Conservation (phyloP, 495 filamentous ascomycete species). For the Durotheca rogersii region DNA sequence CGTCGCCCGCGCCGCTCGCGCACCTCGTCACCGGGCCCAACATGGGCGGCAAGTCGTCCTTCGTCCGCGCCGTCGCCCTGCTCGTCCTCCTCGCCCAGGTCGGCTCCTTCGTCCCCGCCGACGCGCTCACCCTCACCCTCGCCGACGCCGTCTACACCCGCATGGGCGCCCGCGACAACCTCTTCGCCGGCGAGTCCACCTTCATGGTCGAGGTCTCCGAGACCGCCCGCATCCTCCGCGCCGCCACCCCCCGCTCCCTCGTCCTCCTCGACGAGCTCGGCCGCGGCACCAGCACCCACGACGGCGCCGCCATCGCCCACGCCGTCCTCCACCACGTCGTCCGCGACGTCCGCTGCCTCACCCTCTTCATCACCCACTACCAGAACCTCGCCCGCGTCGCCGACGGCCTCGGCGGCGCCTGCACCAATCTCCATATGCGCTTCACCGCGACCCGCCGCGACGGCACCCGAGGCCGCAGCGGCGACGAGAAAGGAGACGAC, state of each 20-base stretch:
- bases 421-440: slow-evolving; percentile 80
- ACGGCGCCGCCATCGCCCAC: slow-evolving; percentile 94
- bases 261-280: slow-evolving; percentile 96
- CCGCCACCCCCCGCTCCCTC: slow-evolving; percentile 75
- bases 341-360: slow-evolving; percentile 69
- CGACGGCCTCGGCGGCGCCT: slow-evolving; percentile 59
- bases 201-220: slow-evolving; percentile 98
- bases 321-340: slow-evolving; percentile 85
- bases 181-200: slow-evolving; percentile 90
- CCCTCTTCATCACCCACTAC: slow-evolving; percentile 96
- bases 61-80: slow-evolving; percentile 88
- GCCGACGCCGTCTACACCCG: slow-evolving; percentile 91
- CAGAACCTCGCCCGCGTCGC: slow-evolving; percentile 76
- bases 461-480: slow-evolving; percentile 20
- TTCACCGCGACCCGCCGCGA: slow-evolving; percentile 57
- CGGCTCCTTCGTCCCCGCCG: slow-evolving; percentile 89
- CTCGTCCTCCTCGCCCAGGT: slow-evolving; percentile 93
- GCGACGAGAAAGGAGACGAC: slow-evolving; percentile 29
- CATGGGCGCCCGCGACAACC: slow-evolving; percentile 96
- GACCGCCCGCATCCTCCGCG: slow-evolving; percentile 85
- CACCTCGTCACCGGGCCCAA: slow-evolving; percentile 95
- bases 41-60: slow-evolving; percentile 97
- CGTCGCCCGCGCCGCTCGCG: slow-evolving; percentile 60
- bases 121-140: slow-evolving; percentile 70
- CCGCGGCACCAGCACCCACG: slow-evolving; percentile 88